A percentile compares a stretch with the other conserved stretches of the same genome.
Conservation (phyloP, 2,329 filamentous ascomycete species). For the Diaporthe nobilis region DNA sequence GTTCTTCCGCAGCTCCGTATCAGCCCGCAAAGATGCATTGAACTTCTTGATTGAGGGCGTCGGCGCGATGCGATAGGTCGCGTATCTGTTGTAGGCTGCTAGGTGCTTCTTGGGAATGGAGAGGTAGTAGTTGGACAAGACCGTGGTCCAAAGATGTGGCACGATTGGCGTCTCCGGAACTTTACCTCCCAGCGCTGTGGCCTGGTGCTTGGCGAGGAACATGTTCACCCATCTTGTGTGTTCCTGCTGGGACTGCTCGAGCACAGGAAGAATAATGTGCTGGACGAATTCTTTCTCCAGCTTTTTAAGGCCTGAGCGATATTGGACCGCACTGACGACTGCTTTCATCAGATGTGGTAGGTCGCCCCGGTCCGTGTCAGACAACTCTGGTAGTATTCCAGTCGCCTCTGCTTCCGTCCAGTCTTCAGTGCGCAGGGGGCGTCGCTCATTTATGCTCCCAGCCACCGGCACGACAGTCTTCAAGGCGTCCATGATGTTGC, state of each 20-base stretch:
- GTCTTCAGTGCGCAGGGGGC: slow-evolving; percentile 17
- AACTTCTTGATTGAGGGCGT: slow-evolving; percentile 9
- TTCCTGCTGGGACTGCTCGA: slow-evolving; percentile 27
- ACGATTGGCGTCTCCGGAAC: slow-evolving; percentile 9
- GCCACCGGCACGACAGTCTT: slow-evolving; percentile 25
- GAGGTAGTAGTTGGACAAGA: not conserved
- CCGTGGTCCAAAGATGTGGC: not conserved
- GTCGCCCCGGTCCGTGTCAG: not conserved
- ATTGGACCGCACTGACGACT: not conserved
- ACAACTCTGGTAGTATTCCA: slow-evolving; percentile 18
- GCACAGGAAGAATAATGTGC: slow-evolving; percentile 17
- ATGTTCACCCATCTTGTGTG: slow-evolving; percentile 31
- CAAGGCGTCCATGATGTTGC: slow-evolving; percentile 26
- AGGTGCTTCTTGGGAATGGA: slow-evolving; percentile 14
- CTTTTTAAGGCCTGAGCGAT: slow-evolving; percentile 10
- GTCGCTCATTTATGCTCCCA: slow-evolving; percentile 37
- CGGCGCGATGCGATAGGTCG: slow-evolving; percentile 15
- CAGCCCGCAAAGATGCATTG: slow-evolving; percentile 1
- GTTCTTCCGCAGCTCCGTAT: not conserved
- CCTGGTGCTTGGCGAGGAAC: slow-evolving; percentile 30
- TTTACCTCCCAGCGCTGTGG: not conserved
- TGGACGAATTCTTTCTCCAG: slow-evolving; percentile 16
- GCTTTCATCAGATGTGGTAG: slow-evolving; percentile 31
- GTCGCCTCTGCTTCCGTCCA: slow-evolving; percentile 27
- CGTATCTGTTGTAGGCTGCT: slow-evolving; percentile 17